phyloP scores from a whole-genome alignment of 2,329 filamentous ascomycete genomes.

The Alternaria triticimaculans region DNA sequence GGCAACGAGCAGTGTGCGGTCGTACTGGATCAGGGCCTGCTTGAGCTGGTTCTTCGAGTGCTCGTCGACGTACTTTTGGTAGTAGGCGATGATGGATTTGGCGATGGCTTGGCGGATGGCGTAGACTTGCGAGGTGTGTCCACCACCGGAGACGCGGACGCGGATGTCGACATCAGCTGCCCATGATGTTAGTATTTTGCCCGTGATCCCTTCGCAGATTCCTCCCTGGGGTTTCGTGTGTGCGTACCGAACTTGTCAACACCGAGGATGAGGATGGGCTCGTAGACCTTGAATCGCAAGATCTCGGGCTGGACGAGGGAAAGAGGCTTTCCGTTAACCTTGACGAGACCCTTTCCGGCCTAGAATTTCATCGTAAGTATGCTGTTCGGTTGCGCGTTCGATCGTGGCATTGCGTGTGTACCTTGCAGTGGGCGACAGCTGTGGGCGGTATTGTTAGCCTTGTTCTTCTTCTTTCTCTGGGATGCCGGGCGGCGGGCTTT shows the following conservation, averaged over 20 bases:
- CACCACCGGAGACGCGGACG: constrained; percentile 94
- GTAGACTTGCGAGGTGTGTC: constrained; percentile 97
- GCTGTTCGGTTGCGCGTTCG: constrained; percentile 27
- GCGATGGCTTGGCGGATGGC: constrained; percentile 98
- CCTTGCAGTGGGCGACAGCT: constrained; percentile 94
- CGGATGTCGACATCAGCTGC: constrained; percentile 89
- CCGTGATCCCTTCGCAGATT: constrained; percentile 16
- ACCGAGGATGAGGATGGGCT: constrained; percentile 95
- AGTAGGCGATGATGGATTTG: constrained; percentile 96
- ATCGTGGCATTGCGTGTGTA: constrained; percentile 53
- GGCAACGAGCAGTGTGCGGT: constrained; percentile 96
- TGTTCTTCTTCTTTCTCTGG: constrained; percentile 28
- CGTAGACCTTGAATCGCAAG: constrained; percentile 99
- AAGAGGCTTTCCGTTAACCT: constrained; percentile 98
- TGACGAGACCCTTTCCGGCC: constrained; percentile 88
- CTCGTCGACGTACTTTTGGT: constrained; percentile 99
- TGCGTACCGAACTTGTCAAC: constrained; percentile 86
- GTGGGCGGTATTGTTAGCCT: constrained; percentile 48
- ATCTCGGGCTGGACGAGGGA: constrained; percentile 93
- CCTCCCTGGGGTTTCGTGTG: constrained; percentile 10
- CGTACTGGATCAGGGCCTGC: constrained; percentile 94
- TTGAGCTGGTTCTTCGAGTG: constrained; percentile 99
- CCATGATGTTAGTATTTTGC: constrained; percentile 15
- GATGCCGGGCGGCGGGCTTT: background rate
- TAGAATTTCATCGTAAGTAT: constrained; percentile 47